These are phyloP conservation scores for Lepidium sativum DNA, from an alignment of 345 rosid genomes.

Conservation along the genomic window DNA sequence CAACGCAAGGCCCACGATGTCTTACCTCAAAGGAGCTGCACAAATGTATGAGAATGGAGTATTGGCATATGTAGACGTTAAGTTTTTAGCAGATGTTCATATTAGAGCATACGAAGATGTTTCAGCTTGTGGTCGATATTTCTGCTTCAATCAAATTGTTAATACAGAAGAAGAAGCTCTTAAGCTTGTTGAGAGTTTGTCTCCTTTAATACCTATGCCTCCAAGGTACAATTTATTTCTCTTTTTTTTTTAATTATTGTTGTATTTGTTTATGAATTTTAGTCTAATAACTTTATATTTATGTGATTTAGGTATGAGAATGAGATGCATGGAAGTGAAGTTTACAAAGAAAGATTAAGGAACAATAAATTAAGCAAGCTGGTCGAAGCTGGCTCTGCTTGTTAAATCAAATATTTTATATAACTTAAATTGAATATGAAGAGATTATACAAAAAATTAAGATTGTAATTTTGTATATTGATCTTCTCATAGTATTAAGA, in stretches of 20 bases:
- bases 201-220: constrained; percentile 65
- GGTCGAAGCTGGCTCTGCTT: constrained; percentile 57
- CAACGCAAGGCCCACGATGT: constrained; percentile 59
- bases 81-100: constrained; percentile 60
- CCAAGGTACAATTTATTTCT: constrained; percentile 51
- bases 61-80: constrained; percentile 57
- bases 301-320: constrained; percentile 42
- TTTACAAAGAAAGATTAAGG: constrained; percentile 56
- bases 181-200: constrained; percentile 49
- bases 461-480: constrained; percentile 13
- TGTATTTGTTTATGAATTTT: background rate
- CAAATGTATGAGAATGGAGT: constrained; percentile 90
- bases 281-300: background rate
- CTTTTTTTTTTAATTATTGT: background rate
- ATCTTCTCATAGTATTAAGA: constrained; percentile 2
- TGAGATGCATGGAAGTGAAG: constrained; percentile 47
- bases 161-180: constrained; percentile 56
- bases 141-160: constrained; percentile 73
- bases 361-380: constrained; percentile 63
- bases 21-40: constrained; percentile 86
- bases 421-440: background rate
- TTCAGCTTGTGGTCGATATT: constrained; percentile 70
- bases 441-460: constrained; percentile 3
- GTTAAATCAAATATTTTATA: constrained; percentile 12
- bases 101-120: constrained; percentile 61